Evolutionary conservation across 1,284 basidiomycete genomes (phyloP), one percentile per base, ranked within the genome.

Genomic region (Malassezia restricta): DNA sequence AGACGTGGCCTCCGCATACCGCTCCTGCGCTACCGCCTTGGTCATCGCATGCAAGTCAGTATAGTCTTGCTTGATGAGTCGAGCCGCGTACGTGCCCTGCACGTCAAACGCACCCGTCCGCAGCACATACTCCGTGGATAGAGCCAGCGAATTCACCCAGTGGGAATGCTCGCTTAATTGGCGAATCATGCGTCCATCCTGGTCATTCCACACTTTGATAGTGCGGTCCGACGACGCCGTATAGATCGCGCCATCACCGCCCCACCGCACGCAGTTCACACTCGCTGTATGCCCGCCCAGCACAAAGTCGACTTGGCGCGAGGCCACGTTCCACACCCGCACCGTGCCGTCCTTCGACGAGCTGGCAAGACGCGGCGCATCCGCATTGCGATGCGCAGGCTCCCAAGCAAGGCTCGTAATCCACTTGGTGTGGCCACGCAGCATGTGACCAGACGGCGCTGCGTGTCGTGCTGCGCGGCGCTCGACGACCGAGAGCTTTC

Each of bases 281-380:
- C 84, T 86, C 3, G 89, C 90, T 0, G 86, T 85, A 71, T 98
- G 92, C 11, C 91, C 89, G 3, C 91, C 87, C 0, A 99, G 81
- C 0, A 87, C 82, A 64, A 86, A 95, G 57, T 90, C 86, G 39
- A 84, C 77, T 52, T 79, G 78, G 30, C 87, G 79, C 0, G 81
- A 83, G 1, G 79, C 76, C 0, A 84, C 80, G 33, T 85, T 85
- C 92, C 92, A 99, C 15, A 98, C 82, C 7, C 88, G 83, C 20
- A 96, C 89, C 0, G 90, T 95, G 12, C 85, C 85, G 68, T 98
- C 92, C 76, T 98, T 98, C 32, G 88, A 94, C 1, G 90, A 87
- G 0, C 89, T 90, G 0, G 91, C 92, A 1, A 98, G 78, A 8
- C 92, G 83, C 77, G 68, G 67, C 29, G 58, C 46, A 32, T 48